Conservation (phyloP, 1,139 yeast species). For the Yamadazyma diospyri region DNA sequence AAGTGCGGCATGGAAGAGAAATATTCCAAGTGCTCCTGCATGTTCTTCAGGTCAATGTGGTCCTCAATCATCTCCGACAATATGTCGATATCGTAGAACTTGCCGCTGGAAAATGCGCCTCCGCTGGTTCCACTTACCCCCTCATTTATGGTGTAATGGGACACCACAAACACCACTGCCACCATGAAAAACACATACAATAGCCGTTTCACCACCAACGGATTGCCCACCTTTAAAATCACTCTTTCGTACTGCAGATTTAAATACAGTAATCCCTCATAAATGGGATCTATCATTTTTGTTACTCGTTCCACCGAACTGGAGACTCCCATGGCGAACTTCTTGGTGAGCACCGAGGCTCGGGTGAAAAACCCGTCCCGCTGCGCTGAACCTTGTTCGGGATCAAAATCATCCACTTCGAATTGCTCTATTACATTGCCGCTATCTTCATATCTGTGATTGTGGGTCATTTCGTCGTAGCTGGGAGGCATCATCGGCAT, state of each 20-base stretch:
- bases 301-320: conserved; percentile 52
- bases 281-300: conserved; percentile 64
- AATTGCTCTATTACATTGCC: conserved; percentile 33
- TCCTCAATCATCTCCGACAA: conserved; percentile 47
- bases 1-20: conserved; percentile 80
- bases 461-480: conserved; percentile 20
- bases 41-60: conserved; percentile 51
- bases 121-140: conserved; percentile 40
- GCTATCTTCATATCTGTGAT: conserved; percentile 3
- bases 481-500: conserved; percentile 27
- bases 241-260: conserved; percentile 50
- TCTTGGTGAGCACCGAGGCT: conserved; percentile 30
- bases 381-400: conserved; percentile 11
- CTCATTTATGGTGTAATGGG: conserved; percentile 52
- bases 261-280: conserved; percentile 49
- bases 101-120: conserved; percentile 51
- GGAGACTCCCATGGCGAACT: conserved; percentile 37
- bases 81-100: conserved; percentile 57
- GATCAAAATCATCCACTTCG: conserved; percentile 36
- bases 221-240: conserved; percentile 73
- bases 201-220: conserved; percentile 75
- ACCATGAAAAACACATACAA: conserved; percentile 67
- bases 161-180: conserved; percentile 50
- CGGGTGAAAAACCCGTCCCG: conserved; percentile 24
- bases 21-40: conserved; percentile 73